Evolutionary conservation across 768 basidiomycete species (phyloP).

Genomic region (Fomitopsis serialis): DNA sequence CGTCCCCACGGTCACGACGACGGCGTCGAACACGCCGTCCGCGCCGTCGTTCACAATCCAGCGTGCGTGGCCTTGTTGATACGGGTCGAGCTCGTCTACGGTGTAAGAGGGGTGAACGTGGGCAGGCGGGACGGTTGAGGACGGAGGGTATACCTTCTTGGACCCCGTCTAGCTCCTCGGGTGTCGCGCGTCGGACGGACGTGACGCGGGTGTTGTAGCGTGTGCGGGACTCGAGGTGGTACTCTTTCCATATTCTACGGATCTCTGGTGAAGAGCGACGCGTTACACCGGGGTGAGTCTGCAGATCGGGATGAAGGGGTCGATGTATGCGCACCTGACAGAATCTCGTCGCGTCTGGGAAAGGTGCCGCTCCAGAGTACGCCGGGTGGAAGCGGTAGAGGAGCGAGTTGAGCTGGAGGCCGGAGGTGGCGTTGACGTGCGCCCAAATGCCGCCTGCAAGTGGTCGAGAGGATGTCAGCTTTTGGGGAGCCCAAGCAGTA

Average conservation of each 20-base stretch:
- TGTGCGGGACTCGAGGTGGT: constrained; percentile 41
- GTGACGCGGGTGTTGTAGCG: constrained; percentile 39
- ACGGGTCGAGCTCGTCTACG: constrained; percentile 7
- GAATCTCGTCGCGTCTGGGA: constrained; percentile 45
- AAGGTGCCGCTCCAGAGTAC: constrained; percentile 39
- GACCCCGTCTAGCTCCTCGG: constrained; percentile 9
- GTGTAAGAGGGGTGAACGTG: background rate
- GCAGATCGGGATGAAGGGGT: too few species aligned
- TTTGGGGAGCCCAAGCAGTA: background rate
- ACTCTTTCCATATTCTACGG: constrained; percentile 38
- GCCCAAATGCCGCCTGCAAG: constrained; percentile 44
- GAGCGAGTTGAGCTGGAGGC: constrained; percentile 45
- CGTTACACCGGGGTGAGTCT: too few species aligned
- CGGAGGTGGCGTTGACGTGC: constrained; percentile 44
- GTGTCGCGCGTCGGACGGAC: constrained; percentile 26
- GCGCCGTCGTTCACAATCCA: constrained; percentile 45
- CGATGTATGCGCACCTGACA: constrained; percentile 34
- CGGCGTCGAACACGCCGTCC: constrained; percentile 43
- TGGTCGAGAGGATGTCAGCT: background rate
- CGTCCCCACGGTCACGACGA: constrained; percentile 45
- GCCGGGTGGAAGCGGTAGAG: constrained; percentile 48
- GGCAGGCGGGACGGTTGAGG: background rate
- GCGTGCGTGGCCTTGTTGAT: constrained; percentile 19
- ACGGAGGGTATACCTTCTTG: too few species aligned
- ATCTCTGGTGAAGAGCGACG: constrained; percentile 17